Evolutionary conservation across 2,329 filamentous ascomycete species (phyloP).

Genomic region (Madurella mycetomatis): DNA sequence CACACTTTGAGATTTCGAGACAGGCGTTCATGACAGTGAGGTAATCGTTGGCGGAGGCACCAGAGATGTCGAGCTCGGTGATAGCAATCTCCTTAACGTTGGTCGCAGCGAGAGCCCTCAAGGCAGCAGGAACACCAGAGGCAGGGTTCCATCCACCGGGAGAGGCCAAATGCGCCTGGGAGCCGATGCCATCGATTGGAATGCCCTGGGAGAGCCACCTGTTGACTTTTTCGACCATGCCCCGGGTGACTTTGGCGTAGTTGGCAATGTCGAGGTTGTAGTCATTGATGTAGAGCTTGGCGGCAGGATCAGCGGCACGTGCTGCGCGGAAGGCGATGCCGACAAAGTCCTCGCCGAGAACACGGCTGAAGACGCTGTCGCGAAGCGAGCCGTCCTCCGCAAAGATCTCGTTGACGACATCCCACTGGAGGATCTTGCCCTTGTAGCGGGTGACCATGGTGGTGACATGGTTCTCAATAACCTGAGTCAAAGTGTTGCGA

Average conservation of each 20-base stretch:
- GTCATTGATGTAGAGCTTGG: constrained; percentile 74
- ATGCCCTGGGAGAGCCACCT: constrained; percentile 59
- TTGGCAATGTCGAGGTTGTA: constrained; percentile 60
- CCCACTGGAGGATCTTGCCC: constrained; percentile 60
- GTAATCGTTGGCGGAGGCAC: constrained; percentile 11
- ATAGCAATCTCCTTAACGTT: constrained; percentile 12
- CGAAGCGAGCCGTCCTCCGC: constrained; percentile 57
- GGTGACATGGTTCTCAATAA: constrained; percentile 58
- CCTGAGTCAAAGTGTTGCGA: constrained; percentile 46
- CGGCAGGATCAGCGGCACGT: constrained; percentile 58
- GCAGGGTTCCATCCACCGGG: constrained; percentile 16
- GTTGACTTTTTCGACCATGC: constrained; percentile 56
- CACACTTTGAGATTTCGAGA: constrained; percentile 7
- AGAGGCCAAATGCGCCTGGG: constrained; percentile 48
- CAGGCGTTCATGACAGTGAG: constrained; percentile 13
- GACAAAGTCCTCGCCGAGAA: constrained; percentile 67
- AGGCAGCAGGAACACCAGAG: constrained; percentile 11
- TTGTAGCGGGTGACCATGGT: constrained; percentile 56
- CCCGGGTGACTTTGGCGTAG: constrained; percentile 51
- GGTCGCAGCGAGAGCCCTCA: constrained; percentile 7
- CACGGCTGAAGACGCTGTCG: constrained; percentile 58
- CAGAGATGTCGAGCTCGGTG: constrained; percentile 13
- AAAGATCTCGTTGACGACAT: constrained; percentile 63
- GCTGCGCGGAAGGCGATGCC: constrained; percentile 66
- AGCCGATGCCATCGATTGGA: constrained; percentile 62